Base-by-base conservation (phyloP, 331 rosid species). In the Pyracantha coccinea region DNA sequence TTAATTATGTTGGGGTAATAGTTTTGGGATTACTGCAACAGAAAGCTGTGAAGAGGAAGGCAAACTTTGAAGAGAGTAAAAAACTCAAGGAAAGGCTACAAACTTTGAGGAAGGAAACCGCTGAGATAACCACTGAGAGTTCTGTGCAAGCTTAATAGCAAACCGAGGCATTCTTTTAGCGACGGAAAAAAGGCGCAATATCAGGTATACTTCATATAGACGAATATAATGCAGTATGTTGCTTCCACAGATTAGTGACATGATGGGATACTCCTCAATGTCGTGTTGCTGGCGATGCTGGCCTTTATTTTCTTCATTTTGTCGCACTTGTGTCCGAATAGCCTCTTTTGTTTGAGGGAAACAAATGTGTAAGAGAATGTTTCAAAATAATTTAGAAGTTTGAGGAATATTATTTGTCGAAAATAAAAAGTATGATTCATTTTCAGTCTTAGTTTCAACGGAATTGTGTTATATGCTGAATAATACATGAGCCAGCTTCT, bases 31-130 rank as follows among this genome's bases (percentile, higher is more conserved):
- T 77, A 70, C 9, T 75, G 59, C 27, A 16, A 75, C 88, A 94
- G 97, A 94, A 91, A 91, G 96, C 96, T 38, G 15, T 88, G 76
- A 94, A 94, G 90, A 89, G 97, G 58, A 94, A 93, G 88, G 97
- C 89, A 27, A 94, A 94, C 85, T 91, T 93, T 80, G 97, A 93
- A 81, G 77, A 84, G 86, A 91, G 98, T 81, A 93, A 91, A 81
- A 84, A 83, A 80, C 79, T 86, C 52, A 89, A 85, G 84, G 97
- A 86, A 74, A 88, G 88, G 66, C 81, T 93, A 64, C 87, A 63
- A 47, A 90, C 85, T 76, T 81, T 73, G 41, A 89, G 96, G 83
- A 93, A 85, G 81, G 97, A 89, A 85, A 69, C 77, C 72, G 80
- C 89, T 38, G 86, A 79, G 71, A 78, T 31, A 76, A 78, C 77